Evolutionary conservation across 768 basidiomycete species (phyloP).

Genomic region (Cantharellus anzutake): DNA sequence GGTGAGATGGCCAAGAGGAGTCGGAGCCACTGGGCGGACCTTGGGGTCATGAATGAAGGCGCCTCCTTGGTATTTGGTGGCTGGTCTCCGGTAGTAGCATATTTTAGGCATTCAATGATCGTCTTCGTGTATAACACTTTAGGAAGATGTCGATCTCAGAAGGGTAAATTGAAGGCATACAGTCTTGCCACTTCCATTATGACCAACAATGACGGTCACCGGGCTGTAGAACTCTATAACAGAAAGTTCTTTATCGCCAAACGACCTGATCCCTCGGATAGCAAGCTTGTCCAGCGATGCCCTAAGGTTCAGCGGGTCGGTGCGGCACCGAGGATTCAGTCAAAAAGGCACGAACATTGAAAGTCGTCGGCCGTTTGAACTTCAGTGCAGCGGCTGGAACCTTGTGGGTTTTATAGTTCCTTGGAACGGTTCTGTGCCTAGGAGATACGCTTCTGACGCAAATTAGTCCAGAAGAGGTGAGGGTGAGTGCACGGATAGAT

Average conservation of each 20-base stretch:
- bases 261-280: slow-evolving; percentile 84
- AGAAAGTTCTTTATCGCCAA: slow-evolving; percentile 85
- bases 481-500: too few relatives aligned
- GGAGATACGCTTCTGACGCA: too few relatives aligned
- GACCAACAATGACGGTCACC: slow-evolving; percentile 94
- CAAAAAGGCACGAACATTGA: too few relatives aligned
- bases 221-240: slow-evolving; percentile 96
- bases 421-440: too few relatives aligned
- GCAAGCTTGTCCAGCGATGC: slow-evolving; percentile 82
- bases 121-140: slow-evolving; percentile 26
- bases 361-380: too few relatives aligned
- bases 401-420: too few relatives aligned
- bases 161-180: slow-evolving; percentile 14
- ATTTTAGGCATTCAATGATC: slow-evolving; percentile 98
- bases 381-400: too few relatives aligned
- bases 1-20: neutral
- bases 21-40: slow-evolving; percentile 6
- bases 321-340: too few relatives aligned
- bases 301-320: slow-evolving; percentile 13
- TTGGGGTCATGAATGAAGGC: slow-evolving; percentile 98
- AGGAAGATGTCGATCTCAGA: neutral
- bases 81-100: slow-evolving; percentile 94
- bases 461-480: too few relatives aligned
- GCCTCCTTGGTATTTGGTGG: slow-evolving; percentile 94
- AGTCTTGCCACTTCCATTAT: slow-evolving; percentile 97